Base-by-base conservation (phyloP, 164 flowering plant genomes). In the Liriodendron chinense region DNA sequence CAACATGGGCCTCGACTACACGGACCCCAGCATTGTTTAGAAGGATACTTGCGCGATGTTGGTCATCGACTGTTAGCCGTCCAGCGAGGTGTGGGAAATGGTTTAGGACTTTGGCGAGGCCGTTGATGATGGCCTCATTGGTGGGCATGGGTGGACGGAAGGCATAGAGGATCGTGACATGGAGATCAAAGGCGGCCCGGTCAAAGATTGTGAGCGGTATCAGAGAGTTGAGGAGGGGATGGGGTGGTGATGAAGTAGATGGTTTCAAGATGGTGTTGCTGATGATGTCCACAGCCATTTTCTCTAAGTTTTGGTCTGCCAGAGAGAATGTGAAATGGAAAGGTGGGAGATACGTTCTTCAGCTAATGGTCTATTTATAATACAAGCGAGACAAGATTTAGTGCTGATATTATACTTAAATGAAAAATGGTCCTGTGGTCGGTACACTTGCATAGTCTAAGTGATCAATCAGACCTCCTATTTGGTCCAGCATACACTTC, bases 1-100 rank as follows among this genome's bases (percentile, higher is more conserved):
- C 21, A 13, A 71, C 49, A 2, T 63, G n/a, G 75, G 79, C 48
- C 16, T 71, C 79, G 57, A 71, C 71, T 14, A 76, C 9, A n/a
- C 71, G 75, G 22, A 76, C 48, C 2, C 79, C 79, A 21, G 74
- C 75, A 43, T 72, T 73, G 56, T 72, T 76, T 47, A 76, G 70
- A 21, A 71, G 53, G 24, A 76, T 72, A 34, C 50, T 20, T 2
- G 25, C 71, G 25, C 68, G 67, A 22, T 62, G 57, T 25, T 62
- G 61, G 3, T 47, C 48, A 9, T 76, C 79, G 43, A 47, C 43
- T 0, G 70, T 20, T 18, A 71, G 50, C 16, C 79, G 70, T 7
- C 79, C 79, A 7, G 79, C 79, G 9, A 62, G 65, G n/a, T 71
- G 69, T 9, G 74, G 74, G 71, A 61, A 76, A 65, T 64, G 18